phyloP scores from a whole-genome alignment of 2,329 filamentous ascomycete genomes.

The Aspergillus amoenus region DNA sequence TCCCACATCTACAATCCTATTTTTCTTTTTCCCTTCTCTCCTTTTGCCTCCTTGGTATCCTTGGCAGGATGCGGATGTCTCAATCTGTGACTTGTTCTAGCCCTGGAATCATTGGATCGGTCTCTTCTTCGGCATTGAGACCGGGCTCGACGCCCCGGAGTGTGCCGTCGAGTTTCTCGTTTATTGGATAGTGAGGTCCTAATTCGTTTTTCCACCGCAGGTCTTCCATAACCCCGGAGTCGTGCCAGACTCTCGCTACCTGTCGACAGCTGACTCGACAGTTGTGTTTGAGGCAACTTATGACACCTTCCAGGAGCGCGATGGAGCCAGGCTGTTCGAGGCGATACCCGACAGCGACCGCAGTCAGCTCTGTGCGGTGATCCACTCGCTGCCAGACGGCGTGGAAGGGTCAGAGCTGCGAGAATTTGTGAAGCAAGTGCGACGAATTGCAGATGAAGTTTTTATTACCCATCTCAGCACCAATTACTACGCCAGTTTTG shows the following conservation, averaged over 20 bases:
- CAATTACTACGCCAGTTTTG: constrained; percentile 44
- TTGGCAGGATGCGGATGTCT: not conserved
- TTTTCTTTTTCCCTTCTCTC: not conserved
- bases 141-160: too few species aligned
- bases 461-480: constrained; percentile 41
- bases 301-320: constrained; percentile 35
- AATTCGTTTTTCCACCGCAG: constrained; percentile 23
- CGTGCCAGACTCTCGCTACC: constrained; percentile 42
- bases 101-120: not conserved
- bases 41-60: not conserved
- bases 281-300: constrained; percentile 49
- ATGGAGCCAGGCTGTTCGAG: constrained; percentile 32
- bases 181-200: constrained; percentile 19
- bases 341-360: constrained; percentile 34
- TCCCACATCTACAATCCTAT: not conserved
- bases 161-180: not conserved
- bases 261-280: constrained; percentile 44
- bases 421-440: constrained; percentile 35
- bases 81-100: constrained; percentile 1
- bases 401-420: constrained; percentile 31
- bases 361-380: constrained; percentile 34
- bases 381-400: constrained; percentile 39
- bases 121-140: not conserved
- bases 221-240: constrained; percentile 50
- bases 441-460: constrained; percentile 37